These are phyloP conservation scores for Fragaria ananassa DNA, from an alignment of 306 rosid species.

Conservation along the genomic window DNA sequence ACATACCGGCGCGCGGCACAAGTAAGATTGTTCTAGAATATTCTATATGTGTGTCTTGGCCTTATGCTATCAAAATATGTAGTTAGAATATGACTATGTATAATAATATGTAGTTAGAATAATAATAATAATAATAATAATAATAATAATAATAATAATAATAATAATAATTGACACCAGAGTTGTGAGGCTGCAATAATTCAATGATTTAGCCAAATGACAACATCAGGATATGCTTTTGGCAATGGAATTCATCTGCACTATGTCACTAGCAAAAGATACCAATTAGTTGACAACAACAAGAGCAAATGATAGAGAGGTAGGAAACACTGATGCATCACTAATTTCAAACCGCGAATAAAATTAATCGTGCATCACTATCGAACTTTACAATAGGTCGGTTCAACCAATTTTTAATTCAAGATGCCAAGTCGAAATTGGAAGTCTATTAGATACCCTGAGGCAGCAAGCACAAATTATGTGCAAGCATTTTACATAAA, in stretches of 20 bases:
- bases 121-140: no score
- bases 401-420: not conserved
- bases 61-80: no score
- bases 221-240: not conserved
- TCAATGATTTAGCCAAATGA: not conserved
- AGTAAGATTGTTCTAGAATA: no score
- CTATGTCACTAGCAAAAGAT: conserved; percentile 4
- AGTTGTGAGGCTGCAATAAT: no score
- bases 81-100: no score
- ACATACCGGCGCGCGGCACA: no score
- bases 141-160: no score
- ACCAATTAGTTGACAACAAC: not conserved
- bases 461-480: not conserved
- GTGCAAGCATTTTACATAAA: not conserved
- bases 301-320: not conserved
- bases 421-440: not conserved
- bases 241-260: not conserved
- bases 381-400: not conserved
- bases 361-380: not conserved
- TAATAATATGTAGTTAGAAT: no score
- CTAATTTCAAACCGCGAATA: not conserved
- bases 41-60: no score
- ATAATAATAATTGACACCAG: no score
- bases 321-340: not conserved
- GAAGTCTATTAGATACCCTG: not conserved